A percentile compares a stretch with the other conserved stretches of the same genome.
Evolutionary conservation across 164 flowering plant genomes (phyloP).

Genomic region (Magnolia kwangsiensis): DNA sequence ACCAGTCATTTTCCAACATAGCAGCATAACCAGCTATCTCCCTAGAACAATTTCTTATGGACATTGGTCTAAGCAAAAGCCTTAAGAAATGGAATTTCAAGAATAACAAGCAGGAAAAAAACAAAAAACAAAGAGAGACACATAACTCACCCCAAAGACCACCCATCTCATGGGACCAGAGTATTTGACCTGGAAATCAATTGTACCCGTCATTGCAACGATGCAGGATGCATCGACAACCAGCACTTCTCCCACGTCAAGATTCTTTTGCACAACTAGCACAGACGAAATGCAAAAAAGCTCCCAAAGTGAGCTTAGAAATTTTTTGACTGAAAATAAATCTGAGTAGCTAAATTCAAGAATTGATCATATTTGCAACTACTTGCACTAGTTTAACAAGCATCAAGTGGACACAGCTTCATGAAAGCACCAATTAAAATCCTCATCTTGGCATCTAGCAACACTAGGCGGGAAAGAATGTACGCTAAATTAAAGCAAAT

Average conservation of each 20-base stretch:
- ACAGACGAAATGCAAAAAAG: conserved; percentile 16
- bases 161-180: conserved; percentile 73
- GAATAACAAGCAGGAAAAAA: not conserved
- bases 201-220: conserved; percentile 65
- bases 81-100: too few species aligned
- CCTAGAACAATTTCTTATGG: too few species aligned
- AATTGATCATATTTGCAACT: too few species aligned
- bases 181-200: conserved; percentile 66
- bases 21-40: too few species aligned
- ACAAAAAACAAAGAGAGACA: not conserved
- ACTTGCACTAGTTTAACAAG: too few species aligned
- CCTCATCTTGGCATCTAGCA: too few species aligned
- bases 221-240: conserved; percentile 76
- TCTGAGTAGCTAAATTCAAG: not conserved
- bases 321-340: not conserved
- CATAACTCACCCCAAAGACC: conserved; percentile 77
- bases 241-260: conserved; percentile 85
- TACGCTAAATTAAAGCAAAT: too few species aligned
- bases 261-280: conserved; percentile 90
- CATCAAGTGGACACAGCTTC: too few species aligned
- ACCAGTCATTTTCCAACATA: too few species aligned
- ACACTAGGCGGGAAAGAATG: too few species aligned
- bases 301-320: conserved; percentile 11
- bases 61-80: too few species aligned
- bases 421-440: too few species aligned